Percentiles rank a stretch among this genome's conserved stretches.
phyloP scores from a whole-genome alignment of 768 basidiomycete species.

The Leucogyrophana mollusca region DNA sequence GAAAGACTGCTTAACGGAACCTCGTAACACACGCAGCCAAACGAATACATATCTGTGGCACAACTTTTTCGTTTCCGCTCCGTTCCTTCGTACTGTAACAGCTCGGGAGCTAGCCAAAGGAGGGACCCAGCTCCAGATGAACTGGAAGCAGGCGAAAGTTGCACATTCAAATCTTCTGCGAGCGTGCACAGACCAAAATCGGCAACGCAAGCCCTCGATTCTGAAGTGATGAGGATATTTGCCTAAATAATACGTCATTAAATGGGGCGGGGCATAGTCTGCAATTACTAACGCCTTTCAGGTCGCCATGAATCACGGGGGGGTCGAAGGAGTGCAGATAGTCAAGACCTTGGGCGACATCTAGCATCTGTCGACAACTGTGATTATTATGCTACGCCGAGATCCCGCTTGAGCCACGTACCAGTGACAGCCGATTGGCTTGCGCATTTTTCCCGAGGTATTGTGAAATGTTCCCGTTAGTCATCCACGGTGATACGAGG shows the following conservation, averaged over 20 bases:
- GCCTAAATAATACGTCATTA: slow-evolving; percentile 11
- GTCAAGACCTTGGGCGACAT: slow-evolving; percentile 25
- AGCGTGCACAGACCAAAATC: slow-evolving; percentile 32
- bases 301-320: slow-evolving; percentile 32
- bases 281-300: slow-evolving; percentile 24
- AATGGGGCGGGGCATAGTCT: too few relatives aligned
- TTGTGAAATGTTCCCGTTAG: slow-evolving; percentile 25
- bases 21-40: slow-evolving; percentile 31
- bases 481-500: slow-evolving; percentile 42
- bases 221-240: slow-evolving; percentile 20
- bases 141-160: slow-evolving; percentile 20
- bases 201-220: slow-evolving; percentile 13
- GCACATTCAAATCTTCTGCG: slow-evolving; percentile 18
- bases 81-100: slow-evolving; percentile 6
- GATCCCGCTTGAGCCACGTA: slow-evolving; percentile 13
- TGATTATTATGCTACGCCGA: too few relatives aligned
- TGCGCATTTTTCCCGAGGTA: slow-evolving; percentile 26
- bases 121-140: slow-evolving; percentile 4
- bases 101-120: slow-evolving; percentile 28
- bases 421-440: slow-evolving; percentile 28
- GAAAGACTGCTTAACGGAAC: slow-evolving; percentile 6
- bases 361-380: slow-evolving; percentile 1
- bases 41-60: slow-evolving; percentile 23
- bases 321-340: slow-evolving; percentile 26
- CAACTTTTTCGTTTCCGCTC: slow-evolving; percentile 8